Base-by-base conservation (phyloP, 2,329 filamentous ascomycete genomes). In the Arthrobotrys iridis region DNA sequence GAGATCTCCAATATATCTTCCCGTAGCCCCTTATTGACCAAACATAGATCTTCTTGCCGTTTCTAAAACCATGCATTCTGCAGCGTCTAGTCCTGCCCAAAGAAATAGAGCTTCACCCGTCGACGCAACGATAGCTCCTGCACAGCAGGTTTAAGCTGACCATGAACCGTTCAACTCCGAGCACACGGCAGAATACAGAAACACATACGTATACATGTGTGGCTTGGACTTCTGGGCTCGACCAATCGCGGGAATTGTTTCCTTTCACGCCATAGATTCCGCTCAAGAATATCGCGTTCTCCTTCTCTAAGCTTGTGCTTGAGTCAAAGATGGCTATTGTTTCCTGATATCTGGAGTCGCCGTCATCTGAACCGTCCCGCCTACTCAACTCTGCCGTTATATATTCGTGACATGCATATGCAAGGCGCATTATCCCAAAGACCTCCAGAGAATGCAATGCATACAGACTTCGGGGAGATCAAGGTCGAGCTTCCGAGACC, bases 1-100 rank as follows among this genome's bases (percentile, higher is more conserved):
- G 50, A 55, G 24, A 6, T 10, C 26, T 8, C n/a, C 50, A 55
- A 55, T 55, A 22, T 55, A 55, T 55, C 50, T 37, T 55, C 50
- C 50, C 50, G 50, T n/a, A 11, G 15, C 37, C 8, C 11, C 30
- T 55, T 55, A 37, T 37, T 37, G 1, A 24, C 7, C 15, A n/a
- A 35, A 37, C 50, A 28, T 22, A 55, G 30, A 52, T 55, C 28
- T 55, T 37, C 28, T 11, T 30, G 30, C 50, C 18, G 30, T 22
- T 13, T 52, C 13, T 35, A 11, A 28, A 20, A 52, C 15, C 48
- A 15, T 11, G n/a, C 35, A 52, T 15, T 3, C 18, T 8, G 5
- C 8, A 35, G 28, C 26, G 48, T 22, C 28, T 52, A 35, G 35
- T 52, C 28, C 24, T 52, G 48, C 48, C 5, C 11, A 35, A 52